Conservation (phyloP, 805 yeast species). For the Yarrowia bubula region DNA sequence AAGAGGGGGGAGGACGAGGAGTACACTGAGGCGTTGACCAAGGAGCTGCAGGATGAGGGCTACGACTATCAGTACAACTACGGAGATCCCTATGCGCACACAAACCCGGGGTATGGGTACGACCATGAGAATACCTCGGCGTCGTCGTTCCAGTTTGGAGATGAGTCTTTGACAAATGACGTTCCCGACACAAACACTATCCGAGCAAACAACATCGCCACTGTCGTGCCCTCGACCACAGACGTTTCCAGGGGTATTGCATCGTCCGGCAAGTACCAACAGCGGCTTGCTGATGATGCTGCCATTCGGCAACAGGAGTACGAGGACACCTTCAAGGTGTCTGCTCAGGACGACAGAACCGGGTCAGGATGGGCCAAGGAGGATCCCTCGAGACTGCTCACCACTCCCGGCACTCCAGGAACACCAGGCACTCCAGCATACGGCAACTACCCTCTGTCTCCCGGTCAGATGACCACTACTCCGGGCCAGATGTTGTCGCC, state of each 20-base stretch:
- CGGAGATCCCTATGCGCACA: constrained; percentile 2
- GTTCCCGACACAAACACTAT: background rate
- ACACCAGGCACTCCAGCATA: background rate
- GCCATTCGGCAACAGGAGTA: constrained; percentile 10
- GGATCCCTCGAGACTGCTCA: background rate
- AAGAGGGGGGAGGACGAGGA: constrained; percentile 3
- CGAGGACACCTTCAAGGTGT: constrained; percentile 10
- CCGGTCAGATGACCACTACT: background rate
- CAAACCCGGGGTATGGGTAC: background rate
- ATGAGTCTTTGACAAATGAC: background rate
- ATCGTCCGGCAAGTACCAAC: constrained; percentile 16
- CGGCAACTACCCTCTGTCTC: background rate
- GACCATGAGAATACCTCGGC: background rate
- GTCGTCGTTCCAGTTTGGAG: constrained; percentile 4
- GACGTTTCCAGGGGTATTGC: constrained; percentile 6
- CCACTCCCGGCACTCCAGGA: background rate
- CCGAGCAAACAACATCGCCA: background rate
- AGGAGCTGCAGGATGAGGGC: background rate
- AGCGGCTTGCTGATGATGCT: constrained; percentile 15
- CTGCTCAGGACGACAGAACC: background rate
- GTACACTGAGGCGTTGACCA: constrained; percentile 11
- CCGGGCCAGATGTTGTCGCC: background rate
- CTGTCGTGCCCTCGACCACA: constrained; percentile 8
- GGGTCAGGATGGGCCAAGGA: background rate
- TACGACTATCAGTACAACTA: constrained; percentile 18